These are phyloP conservation scores for Boletus rubroflammeus DNA, from an alignment of 768 basidiomycete genomes.

Conservation along the genomic window DNA sequence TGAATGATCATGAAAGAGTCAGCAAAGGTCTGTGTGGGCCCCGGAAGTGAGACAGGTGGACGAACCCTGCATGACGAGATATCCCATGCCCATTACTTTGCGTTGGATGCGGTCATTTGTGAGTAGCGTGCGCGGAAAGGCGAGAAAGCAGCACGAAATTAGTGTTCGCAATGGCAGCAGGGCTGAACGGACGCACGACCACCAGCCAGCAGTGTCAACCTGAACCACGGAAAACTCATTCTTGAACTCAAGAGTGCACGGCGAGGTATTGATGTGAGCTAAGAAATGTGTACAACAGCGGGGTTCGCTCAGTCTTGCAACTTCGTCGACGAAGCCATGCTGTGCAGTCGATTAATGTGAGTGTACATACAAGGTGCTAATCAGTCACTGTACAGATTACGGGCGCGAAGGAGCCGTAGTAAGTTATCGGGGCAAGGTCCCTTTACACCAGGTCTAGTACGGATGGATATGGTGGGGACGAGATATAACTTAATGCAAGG, in stretches of 20 bases:
- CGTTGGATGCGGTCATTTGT: slow-evolving; percentile 1
- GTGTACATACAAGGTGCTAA: slow-evolving; percentile 8
- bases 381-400: slow-evolving; percentile 10
- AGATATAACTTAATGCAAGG: slow-evolving; percentile 10
- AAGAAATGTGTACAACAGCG: background rate
- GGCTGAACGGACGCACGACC: slow-evolving; percentile 40
- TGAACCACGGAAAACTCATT: slow-evolving; percentile 59
- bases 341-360: slow-evolving; percentile 17
- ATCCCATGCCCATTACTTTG: slow-evolving; percentile 55
- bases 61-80: slow-evolving; percentile 58
- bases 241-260: background rate
- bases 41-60: slow-evolving; percentile 11
- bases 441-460: slow-evolving; percentile 9
- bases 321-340: slow-evolving; percentile 2
- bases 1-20: slow-evolving; percentile 5
- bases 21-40: background rate
- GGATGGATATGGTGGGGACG: background rate
- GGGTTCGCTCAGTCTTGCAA: background rate
- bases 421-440: slow-evolving; percentile 5
- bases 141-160: background rate
- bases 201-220: slow-evolving; percentile 44
- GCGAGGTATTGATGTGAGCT: background rate
- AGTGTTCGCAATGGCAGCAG: slow-evolving; percentile 1
- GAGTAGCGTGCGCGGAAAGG: background rate
- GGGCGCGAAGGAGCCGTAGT: background rate